A percentile compares a stretch with the other conserved stretches of the same genome.
phyloP scores from a whole-genome alignment of 345 rosid species.

The Citrus unshiu region DNA sequence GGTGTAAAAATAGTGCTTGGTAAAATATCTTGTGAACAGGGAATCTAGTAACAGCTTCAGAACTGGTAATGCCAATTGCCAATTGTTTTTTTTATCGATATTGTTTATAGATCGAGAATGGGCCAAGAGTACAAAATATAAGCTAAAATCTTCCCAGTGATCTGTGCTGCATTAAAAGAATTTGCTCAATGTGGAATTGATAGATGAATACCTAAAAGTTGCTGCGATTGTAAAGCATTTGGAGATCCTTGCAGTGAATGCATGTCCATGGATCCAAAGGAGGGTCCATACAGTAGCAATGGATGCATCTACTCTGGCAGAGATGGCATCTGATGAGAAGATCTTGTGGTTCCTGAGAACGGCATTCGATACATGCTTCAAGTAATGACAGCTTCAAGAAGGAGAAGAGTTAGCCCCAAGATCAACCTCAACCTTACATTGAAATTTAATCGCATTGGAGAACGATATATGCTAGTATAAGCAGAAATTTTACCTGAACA shows the following conservation, averaged over 20 bases:
- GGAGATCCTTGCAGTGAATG: conserved; percentile 74
- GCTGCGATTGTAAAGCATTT: conserved; percentile 41
- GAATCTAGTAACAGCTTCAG: background rate
- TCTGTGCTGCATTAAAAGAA: background rate
- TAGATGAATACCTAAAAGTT: conserved; percentile 9
- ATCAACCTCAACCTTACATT: background rate
- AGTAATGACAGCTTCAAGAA: conserved; percentile 33
- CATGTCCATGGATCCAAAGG: conserved; percentile 81
- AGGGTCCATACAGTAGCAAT: conserved; percentile 84
- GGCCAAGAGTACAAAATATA: background rate
- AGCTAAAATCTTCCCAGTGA: background rate
- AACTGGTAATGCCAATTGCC: background rate
- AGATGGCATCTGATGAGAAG: conserved; percentile 64
- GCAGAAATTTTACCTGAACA: conserved; percentile 41
- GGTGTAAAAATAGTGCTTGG: background rate
- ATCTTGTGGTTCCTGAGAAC: conserved; percentile 66
- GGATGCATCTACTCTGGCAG: conserved; percentile 60
- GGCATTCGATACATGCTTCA: conserved; percentile 58
- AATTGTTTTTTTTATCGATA: background rate
- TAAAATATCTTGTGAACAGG: background rate
- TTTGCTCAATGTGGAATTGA: background rate
- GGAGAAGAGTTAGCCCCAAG: background rate
- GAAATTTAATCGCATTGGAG: background rate
- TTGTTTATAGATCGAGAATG: background rate
- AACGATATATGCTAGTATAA: background rate